phyloP scores from a whole-genome alignment of 2,329 filamentous ascomycete species.

The Cladosporium sp. region DNA sequence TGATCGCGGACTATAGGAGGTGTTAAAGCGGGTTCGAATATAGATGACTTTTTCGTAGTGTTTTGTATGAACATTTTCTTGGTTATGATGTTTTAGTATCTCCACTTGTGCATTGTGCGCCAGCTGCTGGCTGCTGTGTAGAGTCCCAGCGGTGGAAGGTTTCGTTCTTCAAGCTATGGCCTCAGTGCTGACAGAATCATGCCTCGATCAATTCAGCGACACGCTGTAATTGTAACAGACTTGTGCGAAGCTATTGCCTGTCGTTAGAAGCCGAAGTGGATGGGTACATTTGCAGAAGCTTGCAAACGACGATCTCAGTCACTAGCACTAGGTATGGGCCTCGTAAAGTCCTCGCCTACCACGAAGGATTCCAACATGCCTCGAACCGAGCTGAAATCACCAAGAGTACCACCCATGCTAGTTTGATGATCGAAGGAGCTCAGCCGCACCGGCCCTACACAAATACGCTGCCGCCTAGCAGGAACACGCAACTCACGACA shows the following conservation, averaged over 20 bases:
- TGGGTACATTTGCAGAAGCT: no score
- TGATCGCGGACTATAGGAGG: background rate
- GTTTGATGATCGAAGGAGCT: background rate
- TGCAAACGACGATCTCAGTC: background rate
- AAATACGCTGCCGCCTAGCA: background rate
- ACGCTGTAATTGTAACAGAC: no score
- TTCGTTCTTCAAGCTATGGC: no score
- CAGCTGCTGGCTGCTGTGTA: no score
- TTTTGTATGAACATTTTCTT: background rate
- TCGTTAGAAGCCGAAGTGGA: no score
- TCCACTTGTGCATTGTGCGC: no score
- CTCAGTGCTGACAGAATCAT: no score
- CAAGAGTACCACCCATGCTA: background rate
- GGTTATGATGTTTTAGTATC: background rate
- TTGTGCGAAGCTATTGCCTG: no score
- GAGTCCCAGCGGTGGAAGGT: no score
- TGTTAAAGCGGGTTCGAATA: background rate
- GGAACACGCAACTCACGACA: background rate
- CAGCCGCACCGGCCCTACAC: background rate
- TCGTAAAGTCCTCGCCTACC: background rate
- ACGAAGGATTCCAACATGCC: background rate
- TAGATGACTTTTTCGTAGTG: constrained; percentile 3
- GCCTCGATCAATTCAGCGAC: no score
- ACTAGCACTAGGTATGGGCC: background rate
- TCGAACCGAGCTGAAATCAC: background rate